phyloP scores from a whole-genome alignment of 768 basidiomycete species.

The Lactarius indigo region DNA sequence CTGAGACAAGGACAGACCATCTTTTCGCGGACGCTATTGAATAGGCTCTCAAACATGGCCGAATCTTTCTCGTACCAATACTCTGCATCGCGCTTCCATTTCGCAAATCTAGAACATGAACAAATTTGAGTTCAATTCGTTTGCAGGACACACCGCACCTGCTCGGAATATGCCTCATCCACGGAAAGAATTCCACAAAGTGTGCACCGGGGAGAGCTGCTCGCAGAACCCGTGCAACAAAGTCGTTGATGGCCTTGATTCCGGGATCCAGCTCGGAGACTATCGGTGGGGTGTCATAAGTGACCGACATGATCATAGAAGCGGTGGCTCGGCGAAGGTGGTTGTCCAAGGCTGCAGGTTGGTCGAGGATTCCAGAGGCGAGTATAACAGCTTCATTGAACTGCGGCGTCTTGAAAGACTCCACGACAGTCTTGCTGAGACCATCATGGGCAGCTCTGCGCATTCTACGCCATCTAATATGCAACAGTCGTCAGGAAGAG shows the following conservation, averaged over 20 bases:
- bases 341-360: neutral
- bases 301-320: conserved; percentile 13
- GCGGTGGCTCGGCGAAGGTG: conserved; percentile 1
- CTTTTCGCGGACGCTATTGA: conserved; percentile 4
- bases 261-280: neutral
- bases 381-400: conserved; percentile 6
- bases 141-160: neutral
- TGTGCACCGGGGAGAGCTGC: conserved; percentile 9
- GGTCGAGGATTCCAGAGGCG: neutral
- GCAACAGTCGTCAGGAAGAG: neutral
- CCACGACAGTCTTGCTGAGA: neutral
- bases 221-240: neutral
- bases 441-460: conserved; percentile 15
- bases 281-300: conserved; percentile 12
- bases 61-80: conserved; percentile 3
- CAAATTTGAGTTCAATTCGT: too few relatives aligned
- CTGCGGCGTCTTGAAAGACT: neutral
- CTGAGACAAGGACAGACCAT: neutral
- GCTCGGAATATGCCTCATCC: conserved; percentile 14
- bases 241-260: neutral
- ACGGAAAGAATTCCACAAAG: conserved; percentile 19
- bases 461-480: conserved; percentile 22
- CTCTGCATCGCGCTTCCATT: conserved; percentile 20
- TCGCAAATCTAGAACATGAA: neutral
- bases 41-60: conserved; percentile 7